phyloP scores from a whole-genome alignment of 2,329 filamentous ascomycete species.

The Talaromyces sp. region DNA sequence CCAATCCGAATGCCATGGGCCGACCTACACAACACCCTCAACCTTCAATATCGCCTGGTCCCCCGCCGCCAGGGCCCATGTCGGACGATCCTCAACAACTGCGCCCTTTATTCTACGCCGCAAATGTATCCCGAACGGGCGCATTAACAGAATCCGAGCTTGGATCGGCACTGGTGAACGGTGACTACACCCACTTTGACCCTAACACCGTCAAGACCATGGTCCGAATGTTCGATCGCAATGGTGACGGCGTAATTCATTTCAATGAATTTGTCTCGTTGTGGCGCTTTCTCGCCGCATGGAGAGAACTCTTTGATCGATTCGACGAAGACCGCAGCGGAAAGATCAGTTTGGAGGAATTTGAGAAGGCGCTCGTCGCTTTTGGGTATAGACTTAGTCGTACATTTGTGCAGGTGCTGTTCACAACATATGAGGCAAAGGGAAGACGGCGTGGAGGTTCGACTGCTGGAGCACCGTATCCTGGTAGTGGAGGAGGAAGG shows the following conservation, averaged over 20 bases:
- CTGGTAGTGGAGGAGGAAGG: slow-evolving; percentile 35
- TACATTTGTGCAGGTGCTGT: slow-evolving; percentile 78
- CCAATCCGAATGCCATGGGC: slow-evolving; percentile 25
- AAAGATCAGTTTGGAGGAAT: slow-evolving; percentile 81
- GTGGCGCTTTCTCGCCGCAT: slow-evolving; percentile 92
- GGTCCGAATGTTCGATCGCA: slow-evolving; percentile 98
- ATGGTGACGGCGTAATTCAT: slow-evolving; percentile 81
- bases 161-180: slow-evolving; percentile 86
- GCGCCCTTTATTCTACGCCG: slow-evolving; percentile 80
- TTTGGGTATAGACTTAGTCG: slow-evolving; percentile 90
- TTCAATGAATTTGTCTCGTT: slow-evolving; percentile 95
- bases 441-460: slow-evolving; percentile 37
- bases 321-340: slow-evolving; percentile 87
- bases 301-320: slow-evolving; percentile 90
- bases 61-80: slow-evolving; percentile 48
- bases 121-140: slow-evolving; percentile 74
- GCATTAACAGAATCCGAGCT: slow-evolving; percentile 83
- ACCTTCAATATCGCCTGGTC: slow-evolving; percentile 61
- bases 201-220: slow-evolving; percentile 94
- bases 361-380: slow-evolving; percentile 81
- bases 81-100: slow-evolving; percentile 58
- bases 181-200: slow-evolving; percentile 93
- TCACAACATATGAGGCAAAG: slow-evolving; percentile 76
- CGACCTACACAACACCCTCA: slow-evolving; percentile 49
- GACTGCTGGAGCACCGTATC: not conserved